phyloP scores from a whole-genome alignment of 2,329 filamentous ascomycete species.

The Penicillium sp. region DNA sequence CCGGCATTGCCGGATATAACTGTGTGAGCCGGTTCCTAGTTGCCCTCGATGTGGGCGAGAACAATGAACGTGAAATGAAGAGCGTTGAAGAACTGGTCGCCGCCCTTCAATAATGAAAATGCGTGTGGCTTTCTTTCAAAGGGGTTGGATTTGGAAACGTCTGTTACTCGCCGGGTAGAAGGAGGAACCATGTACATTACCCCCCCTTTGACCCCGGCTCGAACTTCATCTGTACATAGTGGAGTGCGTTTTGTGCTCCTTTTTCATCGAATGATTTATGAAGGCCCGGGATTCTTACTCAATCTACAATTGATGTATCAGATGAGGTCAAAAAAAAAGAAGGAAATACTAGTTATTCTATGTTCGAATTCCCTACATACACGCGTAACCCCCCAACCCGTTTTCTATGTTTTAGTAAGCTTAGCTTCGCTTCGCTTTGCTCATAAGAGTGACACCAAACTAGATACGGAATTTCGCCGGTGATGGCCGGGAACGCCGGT shows the following conservation, averaged over 20 bases:
- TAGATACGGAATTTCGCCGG: neutral
- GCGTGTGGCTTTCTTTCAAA: too few relatives aligned
- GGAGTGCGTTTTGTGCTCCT: neutral
- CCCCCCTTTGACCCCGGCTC: neutral
- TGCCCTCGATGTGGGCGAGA: constrained; percentile 65
- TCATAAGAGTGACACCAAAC: neutral
- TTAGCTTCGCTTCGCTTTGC: too few relatives aligned
- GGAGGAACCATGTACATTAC: neutral
- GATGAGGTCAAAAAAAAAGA: too few relatives aligned
- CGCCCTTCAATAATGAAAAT: constrained; percentile 5
- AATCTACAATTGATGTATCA: too few relatives aligned
- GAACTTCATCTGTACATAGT: neutral
- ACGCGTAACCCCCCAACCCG: too few relatives aligned
- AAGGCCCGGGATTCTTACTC: neutral
- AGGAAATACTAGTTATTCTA: too few relatives aligned
- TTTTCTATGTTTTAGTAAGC: too few relatives aligned
- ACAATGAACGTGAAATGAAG: constrained; percentile 55
- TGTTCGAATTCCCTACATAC: too few relatives aligned
- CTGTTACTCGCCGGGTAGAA: neutral
- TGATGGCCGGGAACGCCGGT: neutral
- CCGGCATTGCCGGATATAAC: constrained; percentile 84
- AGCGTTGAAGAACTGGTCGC: constrained; percentile 67
- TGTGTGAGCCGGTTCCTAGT: constrained; percentile 84
- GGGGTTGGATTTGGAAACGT: too few relatives aligned
- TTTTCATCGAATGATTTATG: neutral